Percentiles rank a stretch among this genome's conserved stretches.
phyloP scores from a whole-genome alignment of 2,329 filamentous ascomycete species.

The Xylariaceae sp. region DNA sequence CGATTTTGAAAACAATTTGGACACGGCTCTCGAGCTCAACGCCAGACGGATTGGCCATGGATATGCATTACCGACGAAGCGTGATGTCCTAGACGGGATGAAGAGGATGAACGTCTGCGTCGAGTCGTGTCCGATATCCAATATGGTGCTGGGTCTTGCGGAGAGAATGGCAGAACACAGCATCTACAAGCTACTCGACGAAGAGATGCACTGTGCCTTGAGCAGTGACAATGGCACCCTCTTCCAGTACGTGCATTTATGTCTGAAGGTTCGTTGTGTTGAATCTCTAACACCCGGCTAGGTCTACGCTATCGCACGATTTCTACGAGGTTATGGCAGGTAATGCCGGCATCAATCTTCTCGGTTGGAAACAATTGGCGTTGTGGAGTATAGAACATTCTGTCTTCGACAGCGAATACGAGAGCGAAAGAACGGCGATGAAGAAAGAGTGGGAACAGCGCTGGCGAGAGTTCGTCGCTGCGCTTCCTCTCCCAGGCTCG shows the following conservation, averaged over 20 bases:
- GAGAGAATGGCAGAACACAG: slow-evolving; percentile 61
- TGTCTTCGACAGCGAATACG: slow-evolving; percentile 39
- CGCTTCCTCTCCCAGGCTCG: background rate
- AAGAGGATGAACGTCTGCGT: slow-evolving; percentile 61
- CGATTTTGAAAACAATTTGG: slow-evolving; percentile 62
- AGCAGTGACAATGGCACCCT: slow-evolving; percentile 73
- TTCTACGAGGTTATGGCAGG: slow-evolving; percentile 75
- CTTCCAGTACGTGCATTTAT: slow-evolving; percentile 51
- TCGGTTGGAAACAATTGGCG: slow-evolving; percentile 66
- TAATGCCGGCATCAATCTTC: slow-evolving; percentile 60
- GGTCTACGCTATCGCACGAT: slow-evolving; percentile 68
- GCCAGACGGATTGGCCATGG: slow-evolving; percentile 71
- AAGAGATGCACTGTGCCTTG: slow-evolving; percentile 68
- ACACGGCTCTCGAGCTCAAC: slow-evolving; percentile 62
- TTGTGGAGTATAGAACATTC: slow-evolving; percentile 61
- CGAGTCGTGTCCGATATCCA: slow-evolving; percentile 75
- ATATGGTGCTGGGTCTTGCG: slow-evolving; percentile 69
- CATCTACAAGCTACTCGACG: slow-evolving; percentile 65
- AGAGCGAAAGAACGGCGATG: slow-evolving; percentile 36
- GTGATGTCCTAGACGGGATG: slow-evolving; percentile 62
- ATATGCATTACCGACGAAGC: slow-evolving; percentile 65
- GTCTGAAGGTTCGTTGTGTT: background rate
- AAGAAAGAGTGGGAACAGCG: slow-evolving; percentile 44
- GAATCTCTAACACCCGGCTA: slow-evolving; percentile 29
- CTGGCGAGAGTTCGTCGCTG: slow-evolving; percentile 56